Conservation (phyloP, 2,329 filamentous ascomycete genomes). For the Leptoxyphium fumago region DNA sequence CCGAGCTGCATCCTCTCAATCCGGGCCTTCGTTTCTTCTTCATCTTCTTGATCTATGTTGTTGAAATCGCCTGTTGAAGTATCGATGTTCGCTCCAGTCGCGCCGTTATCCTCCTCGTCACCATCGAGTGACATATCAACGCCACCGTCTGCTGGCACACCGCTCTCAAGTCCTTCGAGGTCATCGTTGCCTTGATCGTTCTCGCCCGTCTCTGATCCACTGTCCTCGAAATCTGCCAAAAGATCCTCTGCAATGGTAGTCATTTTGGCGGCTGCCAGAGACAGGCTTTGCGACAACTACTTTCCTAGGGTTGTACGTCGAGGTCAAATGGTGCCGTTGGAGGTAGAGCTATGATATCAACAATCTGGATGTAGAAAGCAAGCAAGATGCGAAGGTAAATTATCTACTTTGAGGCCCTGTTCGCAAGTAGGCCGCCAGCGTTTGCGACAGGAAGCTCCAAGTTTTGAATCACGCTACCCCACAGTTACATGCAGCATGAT, state of each 20-base stretch:
- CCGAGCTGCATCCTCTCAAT: conserved; percentile 72
- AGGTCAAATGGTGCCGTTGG: too few species aligned
- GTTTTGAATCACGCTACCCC: background rate
- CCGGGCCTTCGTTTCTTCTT: conserved; percentile 59
- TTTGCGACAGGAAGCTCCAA: too few species aligned
- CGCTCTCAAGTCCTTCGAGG: background rate
- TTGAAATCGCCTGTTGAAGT: conserved; percentile 20
- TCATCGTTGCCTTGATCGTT: conserved; percentile 3
- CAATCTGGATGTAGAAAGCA: too few species aligned
- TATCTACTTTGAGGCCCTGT: too few species aligned
- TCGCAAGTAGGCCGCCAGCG: too few species aligned
- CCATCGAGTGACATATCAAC: conserved; percentile 21
- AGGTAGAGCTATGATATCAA: too few species aligned
- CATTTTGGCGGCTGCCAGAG: conserved; percentile 37
- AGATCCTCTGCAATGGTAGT: conserved; percentile 87
- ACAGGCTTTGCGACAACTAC: too few species aligned
- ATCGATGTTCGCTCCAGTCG: conserved; percentile 41
- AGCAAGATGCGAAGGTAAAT: too few species aligned
- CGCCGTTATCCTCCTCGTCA: conserved; percentile 44
- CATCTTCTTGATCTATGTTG: conserved; percentile 42
- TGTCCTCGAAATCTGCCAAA: conserved; percentile 80
- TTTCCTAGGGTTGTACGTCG: too few species aligned
- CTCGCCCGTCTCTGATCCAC: conserved; percentile 49
- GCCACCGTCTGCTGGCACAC: conserved; percentile 2
- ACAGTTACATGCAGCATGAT: background rate